Evolutionary conservation across 176 grass and related monocot genomes (phyloP).

Genomic region (Avena sativa): DNA sequence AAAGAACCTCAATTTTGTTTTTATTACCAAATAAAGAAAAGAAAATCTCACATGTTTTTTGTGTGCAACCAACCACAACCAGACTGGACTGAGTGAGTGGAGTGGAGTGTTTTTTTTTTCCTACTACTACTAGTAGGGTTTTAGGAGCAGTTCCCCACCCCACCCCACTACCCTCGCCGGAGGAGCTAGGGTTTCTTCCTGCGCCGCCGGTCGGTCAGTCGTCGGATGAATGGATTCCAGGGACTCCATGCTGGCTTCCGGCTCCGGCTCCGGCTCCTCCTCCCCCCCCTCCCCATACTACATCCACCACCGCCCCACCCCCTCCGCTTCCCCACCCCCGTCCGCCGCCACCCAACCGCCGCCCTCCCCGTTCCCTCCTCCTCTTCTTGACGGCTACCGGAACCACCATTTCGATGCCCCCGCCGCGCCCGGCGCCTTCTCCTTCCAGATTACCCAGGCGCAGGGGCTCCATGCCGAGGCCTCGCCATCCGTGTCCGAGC

Average conservation of each 20-base stretch:
- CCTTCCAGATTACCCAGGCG: too few species aligned
- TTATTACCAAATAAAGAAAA: too few species aligned
- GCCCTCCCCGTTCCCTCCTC: neutral
- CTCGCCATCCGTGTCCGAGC: too few species aligned
- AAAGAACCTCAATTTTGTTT: too few species aligned
- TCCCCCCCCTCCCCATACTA: too few species aligned
- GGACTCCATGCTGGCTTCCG: constrained; percentile 3
- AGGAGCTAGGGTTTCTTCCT: neutral
- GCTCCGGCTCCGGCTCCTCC: neutral
- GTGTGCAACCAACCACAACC: too few species aligned
- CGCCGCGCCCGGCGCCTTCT: too few species aligned
- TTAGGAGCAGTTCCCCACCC: neutral
- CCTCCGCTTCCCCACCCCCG: neutral
- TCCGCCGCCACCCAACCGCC: neutral
- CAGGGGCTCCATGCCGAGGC: too few species aligned
- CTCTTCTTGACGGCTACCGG: neutral
- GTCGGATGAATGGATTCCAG: constrained; percentile 17
- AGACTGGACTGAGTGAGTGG: too few species aligned
- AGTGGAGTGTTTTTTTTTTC: neutral
- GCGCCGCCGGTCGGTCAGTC: neutral
- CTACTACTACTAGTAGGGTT: neutral
- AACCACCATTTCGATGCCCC: neutral
- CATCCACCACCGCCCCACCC: too few species aligned
- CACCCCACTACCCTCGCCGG: neutral
- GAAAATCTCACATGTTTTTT: too few species aligned